Base-by-base conservation (phyloP, 1,284 basidiomycete species). In the Apiotrichum montevideense region DNA sequence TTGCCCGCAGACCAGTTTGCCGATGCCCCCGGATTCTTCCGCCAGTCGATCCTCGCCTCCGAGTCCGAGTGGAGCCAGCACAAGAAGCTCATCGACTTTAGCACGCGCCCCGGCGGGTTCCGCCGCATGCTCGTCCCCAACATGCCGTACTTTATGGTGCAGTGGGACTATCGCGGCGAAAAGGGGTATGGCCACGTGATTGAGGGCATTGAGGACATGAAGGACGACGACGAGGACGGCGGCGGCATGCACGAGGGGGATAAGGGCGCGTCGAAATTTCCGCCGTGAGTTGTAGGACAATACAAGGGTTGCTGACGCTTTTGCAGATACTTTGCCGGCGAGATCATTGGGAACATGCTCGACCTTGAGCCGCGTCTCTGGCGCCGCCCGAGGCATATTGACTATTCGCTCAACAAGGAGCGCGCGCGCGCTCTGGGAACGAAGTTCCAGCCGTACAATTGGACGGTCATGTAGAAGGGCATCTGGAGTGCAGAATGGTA, bases 61-160 rank as follows among this genome's bases (percentile, higher is more conserved):
- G 96, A 97, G 72, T 83, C 86, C 6, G 96, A 98, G 78, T 99
- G 94, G 92, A 90, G 92, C 9, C 91, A 96, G 70, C 92, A 98
- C 78, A 90, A 89, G 71, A 97, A 98, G 72, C 79, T 98, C 50
- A 97, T 99, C 63, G 88, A 95, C 70, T 98, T 99, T 71, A 84
- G 87, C 3, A 77, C 84, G 7, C 82, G 92, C 2, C 88, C 90
- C 0, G 91, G 91, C 29, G 91, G 91, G 4, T 96, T 96, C 79
- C 80, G 92, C 47, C 82, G 92, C 1, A 85, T 88, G 40, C 88
- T 99, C 85, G 95, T 98, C 5, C 86, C 94, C 2, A 93, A 97
- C 67, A 77, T 99, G 45, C 96, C 96, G 0, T 98, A 99, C 78
- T 99, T 99, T 72, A 94, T 94, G 87, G 88, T 98, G 1, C 89